Conservation (phyloP, 306 rosid species). For the Lablab purpureus region DNA sequence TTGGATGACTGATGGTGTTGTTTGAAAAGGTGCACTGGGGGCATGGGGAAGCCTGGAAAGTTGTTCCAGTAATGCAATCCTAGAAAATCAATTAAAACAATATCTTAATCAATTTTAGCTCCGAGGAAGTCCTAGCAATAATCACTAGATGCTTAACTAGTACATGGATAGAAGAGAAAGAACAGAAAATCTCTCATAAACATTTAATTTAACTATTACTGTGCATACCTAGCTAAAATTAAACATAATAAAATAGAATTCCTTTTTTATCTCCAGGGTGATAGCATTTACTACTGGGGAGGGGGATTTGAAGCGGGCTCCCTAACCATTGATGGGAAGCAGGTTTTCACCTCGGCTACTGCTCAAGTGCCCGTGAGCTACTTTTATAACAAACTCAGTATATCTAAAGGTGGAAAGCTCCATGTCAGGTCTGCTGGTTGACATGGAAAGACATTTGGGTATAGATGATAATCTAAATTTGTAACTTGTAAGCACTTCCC, state of each 20-base stretch:
- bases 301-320: not conserved
- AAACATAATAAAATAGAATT: not conserved
- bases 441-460: not conserved
- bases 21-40: slow-evolving; percentile 83
- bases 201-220: not conserved
- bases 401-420: slow-evolving; percentile 5
- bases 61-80: slow-evolving; percentile 72
- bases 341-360: not conserved
- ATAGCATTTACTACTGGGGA: slow-evolving; percentile 9
- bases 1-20: slow-evolving; percentile 61
- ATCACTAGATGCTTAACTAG: slow-evolving; percentile 24
- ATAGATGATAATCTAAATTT: not conserved
- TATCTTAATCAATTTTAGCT: slow-evolving; percentile 25
- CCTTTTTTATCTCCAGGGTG: slow-evolving; percentile 2
- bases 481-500: not conserved
- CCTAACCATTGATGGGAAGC: not conserved
- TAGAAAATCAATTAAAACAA: slow-evolving; percentile 40
- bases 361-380: not conserved
- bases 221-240: slow-evolving; percentile 19
- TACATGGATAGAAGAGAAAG: not conserved
- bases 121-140: slow-evolving; percentile 18
- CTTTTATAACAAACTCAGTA: not conserved
- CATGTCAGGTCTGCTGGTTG: not conserved
- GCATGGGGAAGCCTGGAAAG: slow-evolving; percentile 80
- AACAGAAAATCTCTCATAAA: slow-evolving; percentile 11